Percentiles rank a stretch among this genome's conserved stretches.
Conservation (phyloP, 345 rosid genomes). For the Linum lewisii region DNA sequence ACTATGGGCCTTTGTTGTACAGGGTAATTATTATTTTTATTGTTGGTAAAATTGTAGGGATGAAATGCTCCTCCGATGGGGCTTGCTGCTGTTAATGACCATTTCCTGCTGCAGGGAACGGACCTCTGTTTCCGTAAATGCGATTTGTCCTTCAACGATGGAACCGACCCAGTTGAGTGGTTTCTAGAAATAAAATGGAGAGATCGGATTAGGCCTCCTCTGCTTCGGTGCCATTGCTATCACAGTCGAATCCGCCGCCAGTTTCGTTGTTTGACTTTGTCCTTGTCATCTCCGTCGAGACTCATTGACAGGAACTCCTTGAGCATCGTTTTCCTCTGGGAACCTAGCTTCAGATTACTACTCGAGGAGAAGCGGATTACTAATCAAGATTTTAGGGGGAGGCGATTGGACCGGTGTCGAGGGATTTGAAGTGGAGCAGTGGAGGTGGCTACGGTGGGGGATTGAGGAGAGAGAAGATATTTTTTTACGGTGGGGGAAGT, state of each 20-base stretch:
- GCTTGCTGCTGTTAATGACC: conserved; percentile 27
- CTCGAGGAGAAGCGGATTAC: no score
- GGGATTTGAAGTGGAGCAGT: no score
- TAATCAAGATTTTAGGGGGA: no score
- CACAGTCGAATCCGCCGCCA: conserved; percentile 26
- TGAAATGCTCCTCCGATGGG: no score
- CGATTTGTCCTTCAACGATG: conserved; percentile 10
- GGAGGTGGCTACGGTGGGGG: no score
- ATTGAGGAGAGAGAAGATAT: no score
- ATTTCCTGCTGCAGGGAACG: neutral
- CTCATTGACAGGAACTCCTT: conserved; percentile 48
- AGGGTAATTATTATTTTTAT: conserved; percentile 27
- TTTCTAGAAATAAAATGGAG: conserved; percentile 68
- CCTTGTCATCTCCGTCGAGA: conserved; percentile 24
- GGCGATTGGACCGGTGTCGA: no score
- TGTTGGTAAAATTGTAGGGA: no score
- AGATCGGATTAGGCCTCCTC: conserved; percentile 44
- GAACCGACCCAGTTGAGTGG: conserved; percentile 74
- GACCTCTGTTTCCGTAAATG: no score
- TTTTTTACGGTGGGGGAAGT: no score
- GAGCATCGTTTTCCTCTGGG: conserved; percentile 46
- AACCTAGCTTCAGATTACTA: conserved; percentile 14
- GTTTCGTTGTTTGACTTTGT: conserved; percentile 24
- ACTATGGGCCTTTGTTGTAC: no score
- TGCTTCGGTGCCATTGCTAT: conserved; percentile 49